Conservation (phyloP, 345 rosid species). For the Populus deltoides region DNA sequence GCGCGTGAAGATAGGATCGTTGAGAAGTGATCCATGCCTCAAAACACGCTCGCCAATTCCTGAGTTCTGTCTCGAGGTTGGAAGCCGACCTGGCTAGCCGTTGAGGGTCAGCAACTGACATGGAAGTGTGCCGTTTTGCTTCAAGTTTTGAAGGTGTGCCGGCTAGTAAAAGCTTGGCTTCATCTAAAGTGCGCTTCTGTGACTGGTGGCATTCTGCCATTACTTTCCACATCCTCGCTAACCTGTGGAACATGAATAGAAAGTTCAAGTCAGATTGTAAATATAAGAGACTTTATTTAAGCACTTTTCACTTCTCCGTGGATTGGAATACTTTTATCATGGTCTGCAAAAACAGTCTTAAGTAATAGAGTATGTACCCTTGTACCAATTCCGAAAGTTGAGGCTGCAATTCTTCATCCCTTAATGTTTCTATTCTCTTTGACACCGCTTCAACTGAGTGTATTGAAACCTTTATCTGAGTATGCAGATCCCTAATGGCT, state of each 20-base stretch:
- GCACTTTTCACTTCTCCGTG: neutral
- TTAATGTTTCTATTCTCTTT: constrained; percentile 70
- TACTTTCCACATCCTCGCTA: constrained; percentile 87
- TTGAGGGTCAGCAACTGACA: constrained; percentile 58
- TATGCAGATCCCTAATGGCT: constrained; percentile 67
- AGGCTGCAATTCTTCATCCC: constrained; percentile 94
- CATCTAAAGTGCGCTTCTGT: constrained; percentile 80
- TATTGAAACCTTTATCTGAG: constrained; percentile 74
- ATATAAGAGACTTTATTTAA: neutral
- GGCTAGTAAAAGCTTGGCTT: constrained; percentile 79
- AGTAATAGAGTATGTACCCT: constrained; percentile 50
- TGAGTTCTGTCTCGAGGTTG: constrained; percentile 71
- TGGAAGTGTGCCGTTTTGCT: constrained; percentile 44
- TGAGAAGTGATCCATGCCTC: constrained; percentile 82
- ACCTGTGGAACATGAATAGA: constrained; percentile 35
- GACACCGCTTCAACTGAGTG: constrained; percentile 88
- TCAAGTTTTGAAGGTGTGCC: constrained; percentile 66
- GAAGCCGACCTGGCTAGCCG: constrained; percentile 59
- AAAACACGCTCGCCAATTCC: constrained; percentile 84
- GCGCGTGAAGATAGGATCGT: constrained; percentile 63
- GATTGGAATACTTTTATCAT: neutral
- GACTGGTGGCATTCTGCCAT: constrained; percentile 86
- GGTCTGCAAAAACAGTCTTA: neutral
- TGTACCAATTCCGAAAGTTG: constrained; percentile 78
- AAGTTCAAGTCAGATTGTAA: constrained; percentile 1